Evolutionary conservation across 2,329 filamentous ascomycete genomes (phyloP), one percentile per base, ranked within the genome.

Genomic region (Macrophomina tecta): DNA sequence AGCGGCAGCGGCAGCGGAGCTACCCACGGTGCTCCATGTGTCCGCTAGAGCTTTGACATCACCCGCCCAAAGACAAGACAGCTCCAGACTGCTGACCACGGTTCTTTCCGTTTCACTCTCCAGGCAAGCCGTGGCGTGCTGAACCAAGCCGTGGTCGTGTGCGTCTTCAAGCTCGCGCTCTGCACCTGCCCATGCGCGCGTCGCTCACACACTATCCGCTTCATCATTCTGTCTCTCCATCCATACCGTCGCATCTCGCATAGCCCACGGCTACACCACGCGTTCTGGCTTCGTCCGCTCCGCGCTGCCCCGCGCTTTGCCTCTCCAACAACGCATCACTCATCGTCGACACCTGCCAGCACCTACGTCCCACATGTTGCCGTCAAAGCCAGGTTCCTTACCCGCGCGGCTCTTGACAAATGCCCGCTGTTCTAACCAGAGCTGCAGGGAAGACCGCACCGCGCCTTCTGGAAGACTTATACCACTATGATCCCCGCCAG

Each of bases 401-500:
- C 42, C 51, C 52, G 42, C 45, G n/a, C 58, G 9, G 53, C 52
- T 38, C 4, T 7, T 34, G 9, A 34, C 51, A 28, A 4, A 9
- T 40, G 63, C 52, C 23, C 30, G 16, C 45, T 49, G 18, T 28
- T 46, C 51, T 65, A 36, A 66, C 46, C 55, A 34, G 16, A 60
- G 36, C 23, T 60, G 73, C 72, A 78, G 80, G 82, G 70, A 84
- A 84, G 75, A 83, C 82, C 69, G 81, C 83, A 67, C 84, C 81
- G 64, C 81, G 79, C 70, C 80, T 85, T 67, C 78, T 82, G 68
- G 79, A 84, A 69, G 84, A 87, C 72, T 80, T 87, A 70, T 75
- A 81, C 65, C 76, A 77, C 58, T 85, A 86, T 73, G 83, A 86
- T 69, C 82, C 85, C 14, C 78, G 81, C 68, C 72, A 74, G 68